Evolutionary conservation across 306 rosid genomes (phyloP), one percentile per base, ranked within the genome.

Genomic region (Quercus glauca): DNA sequence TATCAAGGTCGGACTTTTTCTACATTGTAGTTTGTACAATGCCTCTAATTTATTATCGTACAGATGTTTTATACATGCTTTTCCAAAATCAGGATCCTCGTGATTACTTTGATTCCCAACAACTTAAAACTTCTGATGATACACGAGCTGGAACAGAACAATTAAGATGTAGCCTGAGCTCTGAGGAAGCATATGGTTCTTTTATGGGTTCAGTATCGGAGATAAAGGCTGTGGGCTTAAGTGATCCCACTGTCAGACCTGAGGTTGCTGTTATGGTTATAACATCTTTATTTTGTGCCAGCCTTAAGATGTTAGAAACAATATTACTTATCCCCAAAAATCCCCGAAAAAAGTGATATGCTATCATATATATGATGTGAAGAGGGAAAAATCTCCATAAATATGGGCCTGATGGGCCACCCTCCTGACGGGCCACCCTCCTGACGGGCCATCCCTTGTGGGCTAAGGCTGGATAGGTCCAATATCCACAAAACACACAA

Each of bases 91-190:
- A 95, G 98, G 99, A 95, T 80, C 99, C 99, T 69, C 97, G 98
- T 74, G 99, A 93, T 79, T 95, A 93, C 82, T 93, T 93, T 87
- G 99, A 95, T 80, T 87, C 90, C 26, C 99, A 91, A 83, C 96
- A 91, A 90, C 84, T 93, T 60, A 91, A 88, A 83, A 82, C 87
- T 41, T 84, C 88, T 90, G 94, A 91, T 72, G 94, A 89, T 43
- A 81, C 94, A 65, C 91, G 86, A 73, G 81, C 89, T 83, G 91
- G 91, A 77, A 72, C 73, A 71, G 92, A 87, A 83, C 90, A 83
- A 76, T 81, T 74, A 69, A 89, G 80, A 82, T 85, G 96, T 89
- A 91, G 70, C 81, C 83, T 91, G 82, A 83, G 89, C 79, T 86
- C 89, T 58, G 88, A 84, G 76, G 93, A 92, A 85, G 98, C 96